Base-by-base conservation (phyloP, 129 eudicot genomes). In the Tagetes erecta region DNA sequence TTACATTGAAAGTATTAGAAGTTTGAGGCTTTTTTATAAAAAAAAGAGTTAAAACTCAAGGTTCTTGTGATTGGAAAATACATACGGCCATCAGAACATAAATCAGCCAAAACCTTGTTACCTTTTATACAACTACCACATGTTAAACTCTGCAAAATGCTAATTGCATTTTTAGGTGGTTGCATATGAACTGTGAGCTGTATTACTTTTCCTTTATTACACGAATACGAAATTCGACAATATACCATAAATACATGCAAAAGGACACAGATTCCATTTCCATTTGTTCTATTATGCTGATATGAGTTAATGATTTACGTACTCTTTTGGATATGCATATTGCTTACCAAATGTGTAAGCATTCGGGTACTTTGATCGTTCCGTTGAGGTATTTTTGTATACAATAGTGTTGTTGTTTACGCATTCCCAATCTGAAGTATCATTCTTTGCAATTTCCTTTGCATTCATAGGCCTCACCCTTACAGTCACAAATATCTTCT, bases 381-480 rank as follows among this genome's bases (percentile, higher is more conserved):
- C 98, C 3, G 75, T 67, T 10, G 79, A 38, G 69, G 64, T 76
- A 58, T 84, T 85, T 72, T 89, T 95, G 83, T 45, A 87, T 39
- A 95, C 14, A 56, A 95, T 81, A 20, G 99, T 88, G 72, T 75
- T 79, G 67, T 82, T 82, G 73, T 79, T 84, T 77, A 91, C 76
- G 76, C 94, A 91, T 84, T 95, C 99, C 97, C 99, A 95, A 68
- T 91, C 97, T 0, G 81, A 60, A 47, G 71, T 66, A 76, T 91
- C 91, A 81, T 95, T 82, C 60, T 73, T 80, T 3, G 86, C 68
- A 2, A 65, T 31, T 80, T 95, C 97, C 68, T 78, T 88, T 39
- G 84, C 88, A 65, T 85, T 91, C 80, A 95, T 64, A 86, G 99
- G 99, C 86, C 97, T 85, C 72, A 95, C 13, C 77, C 99, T 83